phyloP scores from a whole-genome alignment of 768 basidiomycete species.

The Lactifluus hygrophoroides region DNA sequence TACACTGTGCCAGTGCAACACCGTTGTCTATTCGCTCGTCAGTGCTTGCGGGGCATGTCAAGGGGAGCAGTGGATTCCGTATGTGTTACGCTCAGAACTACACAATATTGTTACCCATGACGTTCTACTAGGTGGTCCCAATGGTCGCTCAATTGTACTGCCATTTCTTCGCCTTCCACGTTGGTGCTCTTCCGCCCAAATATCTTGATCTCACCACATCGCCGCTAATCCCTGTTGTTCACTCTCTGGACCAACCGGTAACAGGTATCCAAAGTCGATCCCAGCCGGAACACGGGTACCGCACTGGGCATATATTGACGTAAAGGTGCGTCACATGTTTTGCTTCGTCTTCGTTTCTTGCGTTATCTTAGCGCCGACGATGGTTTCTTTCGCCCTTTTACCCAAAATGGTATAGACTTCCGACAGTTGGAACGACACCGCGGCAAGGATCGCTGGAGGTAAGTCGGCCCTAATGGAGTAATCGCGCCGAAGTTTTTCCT shows the following conservation, averaged over 20 bases:
- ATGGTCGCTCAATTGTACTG: background rate
- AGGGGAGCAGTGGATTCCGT: background rate
- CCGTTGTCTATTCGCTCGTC: conserved; percentile 2
- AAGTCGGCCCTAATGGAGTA: background rate
- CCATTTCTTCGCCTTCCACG: background rate
- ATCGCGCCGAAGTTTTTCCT: background rate
- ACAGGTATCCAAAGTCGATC: background rate
- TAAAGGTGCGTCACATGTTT: background rate
- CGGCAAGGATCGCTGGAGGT: background rate
- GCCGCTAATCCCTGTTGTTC: background rate
- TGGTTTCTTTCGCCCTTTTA: no score
- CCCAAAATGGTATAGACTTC: background rate
- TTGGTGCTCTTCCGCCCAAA: background rate
- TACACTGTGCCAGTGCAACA: background rate
- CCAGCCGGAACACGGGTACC: background rate
- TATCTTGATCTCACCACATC: background rate
- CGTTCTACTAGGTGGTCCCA: background rate
- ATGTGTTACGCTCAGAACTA: background rate
- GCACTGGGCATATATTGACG: background rate
- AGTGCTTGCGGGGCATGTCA: background rate
- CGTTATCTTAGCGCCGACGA: background rate
- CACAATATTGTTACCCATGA: background rate
- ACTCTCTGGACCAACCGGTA: background rate
- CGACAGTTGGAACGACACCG: background rate
- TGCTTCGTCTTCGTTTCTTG: background rate